phyloP scores from a whole-genome alignment of 257 asterid genomes.

The Asclepias syriaca region DNA sequence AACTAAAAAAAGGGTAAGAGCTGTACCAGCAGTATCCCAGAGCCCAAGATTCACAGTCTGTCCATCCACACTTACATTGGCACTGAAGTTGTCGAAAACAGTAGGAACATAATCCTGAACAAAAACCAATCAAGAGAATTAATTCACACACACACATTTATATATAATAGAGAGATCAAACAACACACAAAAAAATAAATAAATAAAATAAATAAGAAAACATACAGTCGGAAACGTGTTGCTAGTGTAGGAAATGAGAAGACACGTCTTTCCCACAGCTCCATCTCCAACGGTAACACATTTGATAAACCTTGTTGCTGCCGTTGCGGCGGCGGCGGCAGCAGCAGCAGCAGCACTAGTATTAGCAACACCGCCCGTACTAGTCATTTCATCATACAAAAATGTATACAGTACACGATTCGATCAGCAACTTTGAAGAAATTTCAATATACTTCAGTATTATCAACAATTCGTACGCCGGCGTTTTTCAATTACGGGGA shows the following conservation, averaged over 20 bases:
- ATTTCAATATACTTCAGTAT: neutral
- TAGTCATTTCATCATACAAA: constrained; percentile 12
- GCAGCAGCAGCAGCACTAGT: constrained; percentile 10
- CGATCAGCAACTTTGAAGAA: neutral
- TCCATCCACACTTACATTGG: constrained; percentile 36
- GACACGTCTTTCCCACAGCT: constrained; percentile 42
- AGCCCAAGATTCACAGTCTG: constrained; percentile 34
- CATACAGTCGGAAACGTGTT: constrained; percentile 35
- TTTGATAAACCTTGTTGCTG: constrained; percentile 33
- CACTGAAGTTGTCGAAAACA: constrained; percentile 42
- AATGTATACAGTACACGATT: neutral
- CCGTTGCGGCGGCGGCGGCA: neutral
- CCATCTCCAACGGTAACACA: constrained; percentile 46
- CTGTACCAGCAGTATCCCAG: constrained; percentile 40
- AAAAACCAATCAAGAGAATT: neutral
- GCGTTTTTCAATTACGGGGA: neutral
- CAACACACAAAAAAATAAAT: neutral
- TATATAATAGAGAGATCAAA: no score
- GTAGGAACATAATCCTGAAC: constrained; percentile 40
- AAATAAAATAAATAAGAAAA: neutral
- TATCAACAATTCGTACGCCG: neutral
- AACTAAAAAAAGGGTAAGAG: neutral
- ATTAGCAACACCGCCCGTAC: constrained; percentile 11
- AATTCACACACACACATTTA: neutral
- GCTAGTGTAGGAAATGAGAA: constrained; percentile 42